Evolutionary conservation across 176 grass and related monocot species (phyloP), one percentile per base, ranked within the genome.

Genomic region (Cenchrus purpureus): DNA sequence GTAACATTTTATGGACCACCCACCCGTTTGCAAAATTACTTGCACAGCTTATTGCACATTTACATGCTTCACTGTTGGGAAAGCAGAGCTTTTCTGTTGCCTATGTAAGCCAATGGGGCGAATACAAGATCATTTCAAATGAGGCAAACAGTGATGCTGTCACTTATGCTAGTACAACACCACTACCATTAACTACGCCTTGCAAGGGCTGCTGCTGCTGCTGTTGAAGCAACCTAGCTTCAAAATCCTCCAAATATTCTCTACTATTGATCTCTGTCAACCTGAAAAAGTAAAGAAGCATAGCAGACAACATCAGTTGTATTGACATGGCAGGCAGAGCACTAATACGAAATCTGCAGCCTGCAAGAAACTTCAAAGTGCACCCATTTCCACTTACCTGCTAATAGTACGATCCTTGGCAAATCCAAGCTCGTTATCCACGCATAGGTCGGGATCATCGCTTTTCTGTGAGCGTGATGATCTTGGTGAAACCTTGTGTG

Each of bases 351-450:
- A 40, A 40, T 25, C 37, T 40, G 37, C 37, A 40, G 37, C 37
- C 37, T 40, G 37, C 37, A 40, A 40, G 37, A 40, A 40, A 40
- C 37, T 40, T 40, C 3, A 40, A 40, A 40, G 6, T 20, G 14
- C 19, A 59, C 31, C 15, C 3, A 66, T 42, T 76, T 73, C 44
- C 2, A 2, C 1, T 53, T 91, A 97, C 95, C 95, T 98, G 59
- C 95, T 98, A 84, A 98, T 95, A 0, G 95, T 95, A 42, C 92
- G 97, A 25, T 98, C 91, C 65, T 98, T 98, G 12, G 97, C 90
- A 22, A 98, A 98, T n/a, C 97, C 97, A 10, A 98, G 89, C 55
- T 98, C 93, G 2, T 98, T 98, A 52, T 95, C 97, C 25, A 95
- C 91, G 54, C 97, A 95, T 7, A 98, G 78, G 58, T 98, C 97